Percentiles rank a stretch among this genome's conserved stretches.
phyloP scores from a whole-genome alignment of 192 early-diverging fungal species.

The Martensiomyces pterosporus region DNA sequence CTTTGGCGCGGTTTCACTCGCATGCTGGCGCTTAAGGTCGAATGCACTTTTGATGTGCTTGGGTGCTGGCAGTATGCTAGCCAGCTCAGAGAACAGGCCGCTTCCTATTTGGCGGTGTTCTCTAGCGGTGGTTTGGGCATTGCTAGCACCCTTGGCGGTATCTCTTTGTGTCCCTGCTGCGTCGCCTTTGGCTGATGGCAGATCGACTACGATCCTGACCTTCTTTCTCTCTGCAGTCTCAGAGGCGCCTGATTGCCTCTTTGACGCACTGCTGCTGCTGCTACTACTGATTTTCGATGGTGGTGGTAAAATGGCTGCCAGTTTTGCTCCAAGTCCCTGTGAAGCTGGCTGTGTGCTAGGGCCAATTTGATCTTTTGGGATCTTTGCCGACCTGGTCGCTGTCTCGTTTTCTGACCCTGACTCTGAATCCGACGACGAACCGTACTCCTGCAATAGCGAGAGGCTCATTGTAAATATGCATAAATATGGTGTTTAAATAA shows the following conservation, averaged over 20 bases:
- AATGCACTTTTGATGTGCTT: constrained; percentile 14
- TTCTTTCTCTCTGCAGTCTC: constrained; percentile 3
- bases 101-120: too few species aligned
- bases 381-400: too few species aligned
- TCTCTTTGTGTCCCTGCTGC: neutral
- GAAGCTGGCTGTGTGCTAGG: too few species aligned
- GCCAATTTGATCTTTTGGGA: too few species aligned
- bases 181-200: constrained; percentile 5
- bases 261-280: too few species aligned
- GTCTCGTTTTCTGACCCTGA: neutral
- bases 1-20: neutral
- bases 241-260: too few species aligned
- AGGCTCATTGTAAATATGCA: neutral
- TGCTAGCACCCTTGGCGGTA: neutral
- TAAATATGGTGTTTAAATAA: too few species aligned
- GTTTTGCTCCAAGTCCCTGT: too few species aligned
- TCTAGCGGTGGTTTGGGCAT: constrained; percentile 2
- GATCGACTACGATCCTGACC: constrained; percentile 27
- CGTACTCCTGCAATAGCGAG: neutral
- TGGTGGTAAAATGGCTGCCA: neutral
- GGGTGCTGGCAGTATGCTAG: constrained; percentile 38
- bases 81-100: constrained; percentile 35
- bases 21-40: neutral
- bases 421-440: neutral
- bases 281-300: too few species aligned